A percentile compares a stretch with the other conserved stretches of the same genome.
These are phyloP conservation scores for Trypethelium eluteriae DNA, from an alignment of 495 filamentous ascomycete genomes.

Conservation along the genomic window DNA sequence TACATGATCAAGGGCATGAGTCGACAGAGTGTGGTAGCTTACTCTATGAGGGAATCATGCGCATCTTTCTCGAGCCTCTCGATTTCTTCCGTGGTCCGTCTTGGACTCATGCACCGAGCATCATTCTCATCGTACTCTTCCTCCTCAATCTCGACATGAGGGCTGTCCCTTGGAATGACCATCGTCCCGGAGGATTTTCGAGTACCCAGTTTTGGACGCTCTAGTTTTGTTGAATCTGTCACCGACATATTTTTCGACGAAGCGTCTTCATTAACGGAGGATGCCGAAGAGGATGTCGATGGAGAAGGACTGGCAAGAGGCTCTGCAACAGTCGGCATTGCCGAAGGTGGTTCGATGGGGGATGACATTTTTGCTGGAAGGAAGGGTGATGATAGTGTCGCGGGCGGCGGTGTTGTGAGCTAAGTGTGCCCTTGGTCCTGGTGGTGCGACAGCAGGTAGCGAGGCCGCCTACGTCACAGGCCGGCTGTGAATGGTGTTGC, in stretches of 20 bases:
- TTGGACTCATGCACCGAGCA: constrained; percentile 88
- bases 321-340: neutral
- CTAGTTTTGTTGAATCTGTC: constrained; percentile 15
- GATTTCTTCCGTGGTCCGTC: constrained; percentile 80
- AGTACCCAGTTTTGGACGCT: constrained; percentile 20
- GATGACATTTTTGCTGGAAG: neutral
- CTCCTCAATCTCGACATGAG: constrained; percentile 14
- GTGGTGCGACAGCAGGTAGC: neutral
- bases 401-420: neutral
- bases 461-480: constrained; percentile 2
- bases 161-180: constrained; percentile 37
- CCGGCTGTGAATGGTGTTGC: neutral
- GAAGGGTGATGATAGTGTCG: neutral
- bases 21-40: constrained; percentile 28
- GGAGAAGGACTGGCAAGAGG: neutral
- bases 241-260: neutral
- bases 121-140: constrained; percentile 71
- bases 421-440: neutral
- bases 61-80: constrained; percentile 78
- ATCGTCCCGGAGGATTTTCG: constrained; percentile 52
- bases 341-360: neutral
- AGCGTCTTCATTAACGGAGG: neutral
- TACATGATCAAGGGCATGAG: constrained; percentile 3
- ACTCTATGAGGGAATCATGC: constrained; percentile 55
- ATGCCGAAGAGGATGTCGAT: neutral